A percentile compares a stretch with the other conserved stretches of the same genome.
These are phyloP conservation scores for Wickerhamiella australiensis DNA, from an alignment of 805 yeast species.

Conservation along the genomic window DNA sequence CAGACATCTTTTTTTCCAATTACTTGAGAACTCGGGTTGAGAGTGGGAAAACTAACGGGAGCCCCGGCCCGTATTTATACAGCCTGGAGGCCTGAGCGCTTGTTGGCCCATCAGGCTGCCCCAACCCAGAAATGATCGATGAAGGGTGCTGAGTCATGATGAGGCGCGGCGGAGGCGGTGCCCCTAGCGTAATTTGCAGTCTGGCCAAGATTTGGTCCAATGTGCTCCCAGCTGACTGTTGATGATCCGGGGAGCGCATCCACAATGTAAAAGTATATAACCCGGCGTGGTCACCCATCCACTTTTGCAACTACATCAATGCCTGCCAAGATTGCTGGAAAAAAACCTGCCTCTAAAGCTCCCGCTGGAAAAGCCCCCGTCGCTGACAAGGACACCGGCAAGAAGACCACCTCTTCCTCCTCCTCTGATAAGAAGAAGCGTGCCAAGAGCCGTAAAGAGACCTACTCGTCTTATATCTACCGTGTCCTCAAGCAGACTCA, in stretches of 20 bases:
- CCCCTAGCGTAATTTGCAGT: constrained; percentile 1
- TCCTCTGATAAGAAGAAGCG: constrained; percentile 78
- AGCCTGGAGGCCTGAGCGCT: neutral
- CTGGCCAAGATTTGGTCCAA: constrained; percentile 7
- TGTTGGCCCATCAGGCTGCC: neutral
- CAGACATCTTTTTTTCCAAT: constrained; percentile 44
- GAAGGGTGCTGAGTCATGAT: constrained; percentile 4
- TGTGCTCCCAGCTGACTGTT: neutral
- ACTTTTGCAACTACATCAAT: constrained; percentile 26
- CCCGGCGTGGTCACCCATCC: constrained; percentile 10
- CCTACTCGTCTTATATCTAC: constrained; percentile 96
- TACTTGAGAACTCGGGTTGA: constrained; percentile 2
- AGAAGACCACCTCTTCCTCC: constrained; percentile 73
- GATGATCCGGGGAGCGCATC: neutral
- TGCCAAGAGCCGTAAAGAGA: constrained; percentile 92
- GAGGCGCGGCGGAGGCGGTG: neutral
- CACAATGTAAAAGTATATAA: neutral
- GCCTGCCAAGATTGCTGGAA: constrained; percentile 43
- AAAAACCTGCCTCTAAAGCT: constrained; percentile 39
- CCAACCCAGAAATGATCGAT: constrained; percentile 1
- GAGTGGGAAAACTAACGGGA: constrained; percentile 7
- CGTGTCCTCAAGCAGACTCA: constrained; percentile 97
- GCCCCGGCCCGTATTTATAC: constrained; percentile 1
- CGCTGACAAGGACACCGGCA: constrained; percentile 82
- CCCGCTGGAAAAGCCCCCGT: constrained; percentile 88